Conservation (phyloP, 352 stramenopile species). For the Pythium apleroticum region DNA sequence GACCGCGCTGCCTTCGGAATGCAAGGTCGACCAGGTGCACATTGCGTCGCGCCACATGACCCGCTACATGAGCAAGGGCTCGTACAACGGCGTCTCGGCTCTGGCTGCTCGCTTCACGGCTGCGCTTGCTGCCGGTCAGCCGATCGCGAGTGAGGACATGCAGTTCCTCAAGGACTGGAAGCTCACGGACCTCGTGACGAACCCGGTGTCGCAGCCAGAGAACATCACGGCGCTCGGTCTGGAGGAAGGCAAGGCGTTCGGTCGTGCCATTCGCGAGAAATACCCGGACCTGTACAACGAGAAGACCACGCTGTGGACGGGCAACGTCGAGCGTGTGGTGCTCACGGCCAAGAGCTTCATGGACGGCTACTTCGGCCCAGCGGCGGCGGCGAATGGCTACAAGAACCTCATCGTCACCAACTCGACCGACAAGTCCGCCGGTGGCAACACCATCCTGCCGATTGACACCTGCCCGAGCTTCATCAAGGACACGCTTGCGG, state of each 20-base stretch:
- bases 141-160: constrained; percentile 33
- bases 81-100: constrained; percentile 41
- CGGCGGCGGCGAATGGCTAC: constrained; percentile 30
- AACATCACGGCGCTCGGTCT: constrained; percentile 58
- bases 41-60: constrained; percentile 50
- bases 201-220: constrained; percentile 37
- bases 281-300: constrained; percentile 44
- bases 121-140: constrained; percentile 31
- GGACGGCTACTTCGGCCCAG: constrained; percentile 42
- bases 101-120: constrained; percentile 34
- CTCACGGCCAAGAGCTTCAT: constrained; percentile 53
- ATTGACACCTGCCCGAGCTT: constrained; percentile 56
- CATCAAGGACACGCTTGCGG: constrained; percentile 33
- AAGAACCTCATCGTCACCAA: constrained; percentile 38
- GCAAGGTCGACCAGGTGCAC: constrained; percentile 53
- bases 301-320: constrained; percentile 44
- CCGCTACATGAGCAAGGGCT: constrained; percentile 52
- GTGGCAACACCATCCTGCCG: constrained; percentile 50
- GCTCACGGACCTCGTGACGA: constrained; percentile 36
- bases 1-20: constrained; percentile 39
- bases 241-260: constrained; percentile 43
- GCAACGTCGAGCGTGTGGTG: constrained; percentile 50
- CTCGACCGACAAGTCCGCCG: constrained; percentile 39
- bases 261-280: constrained; percentile 35
- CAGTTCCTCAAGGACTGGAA: constrained; percentile 50